phyloP scores from a whole-genome alignment of 1,284 basidiomycete genomes.

The Ceratorhiza oryzae-sativae region DNA sequence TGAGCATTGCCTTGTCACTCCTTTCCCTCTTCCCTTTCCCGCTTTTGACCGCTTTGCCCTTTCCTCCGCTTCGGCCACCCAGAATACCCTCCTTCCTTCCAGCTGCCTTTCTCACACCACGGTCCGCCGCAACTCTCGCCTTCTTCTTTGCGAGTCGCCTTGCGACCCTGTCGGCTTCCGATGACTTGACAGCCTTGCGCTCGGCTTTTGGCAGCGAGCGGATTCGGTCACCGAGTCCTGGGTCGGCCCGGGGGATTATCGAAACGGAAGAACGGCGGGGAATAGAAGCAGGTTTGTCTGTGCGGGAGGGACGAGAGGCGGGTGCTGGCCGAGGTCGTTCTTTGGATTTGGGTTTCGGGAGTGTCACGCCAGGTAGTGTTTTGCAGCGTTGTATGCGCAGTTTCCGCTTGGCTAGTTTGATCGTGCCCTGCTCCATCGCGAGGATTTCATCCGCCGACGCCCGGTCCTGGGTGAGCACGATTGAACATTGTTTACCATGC shows the following conservation, averaged over 20 bases:
- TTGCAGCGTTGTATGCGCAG: constrained; percentile 88
- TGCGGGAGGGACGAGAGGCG: constrained; percentile 44
- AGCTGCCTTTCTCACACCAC: constrained; percentile 45
- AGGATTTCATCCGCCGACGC: constrained; percentile 90
- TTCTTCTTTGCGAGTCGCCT: constrained; percentile 90
- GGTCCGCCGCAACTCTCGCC: constrained; percentile 61
- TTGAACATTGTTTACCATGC: constrained; percentile 1
- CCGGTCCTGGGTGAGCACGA: constrained; percentile 66
- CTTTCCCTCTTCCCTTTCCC: constrained; percentile 55
- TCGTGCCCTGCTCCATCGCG: constrained; percentile 71
- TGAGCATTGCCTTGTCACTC: constrained; percentile 63
- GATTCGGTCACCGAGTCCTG: constrained; percentile 76
- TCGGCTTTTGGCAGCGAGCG: constrained; percentile 82
- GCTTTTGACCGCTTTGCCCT: constrained; percentile 47
- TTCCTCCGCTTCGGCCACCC: constrained; percentile 53
- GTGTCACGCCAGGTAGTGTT: constrained; percentile 52
- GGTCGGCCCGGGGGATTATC: constrained; percentile 74
- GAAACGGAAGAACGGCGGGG: constrained; percentile 4
- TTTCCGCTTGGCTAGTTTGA: constrained; percentile 90
- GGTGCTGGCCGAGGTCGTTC: constrained; percentile 29
- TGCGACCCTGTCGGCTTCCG: constrained; percentile 79
- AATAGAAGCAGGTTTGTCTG: constrained; percentile 5
- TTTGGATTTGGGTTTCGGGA: constrained; percentile 33
- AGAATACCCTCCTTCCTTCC: constrained; percentile 52
- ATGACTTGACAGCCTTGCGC: constrained; percentile 79